These are phyloP conservation scores for Boletus patriciae DNA, from an alignment of 768 basidiomycete species.

Conservation along the genomic window DNA sequence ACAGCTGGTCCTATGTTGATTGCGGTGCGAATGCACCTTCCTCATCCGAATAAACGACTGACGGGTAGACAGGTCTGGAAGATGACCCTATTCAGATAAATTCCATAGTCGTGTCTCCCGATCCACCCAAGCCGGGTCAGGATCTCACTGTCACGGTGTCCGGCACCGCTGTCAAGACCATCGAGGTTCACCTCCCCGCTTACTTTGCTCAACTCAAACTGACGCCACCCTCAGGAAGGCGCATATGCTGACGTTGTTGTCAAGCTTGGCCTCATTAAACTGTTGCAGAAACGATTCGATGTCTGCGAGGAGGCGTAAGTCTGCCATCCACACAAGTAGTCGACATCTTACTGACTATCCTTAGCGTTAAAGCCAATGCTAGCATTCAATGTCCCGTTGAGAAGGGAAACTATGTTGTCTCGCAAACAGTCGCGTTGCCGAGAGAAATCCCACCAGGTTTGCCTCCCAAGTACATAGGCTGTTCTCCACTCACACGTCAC, in stretches of 20 bases:
- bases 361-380: conserved; percentile 71
- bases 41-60: not conserved
- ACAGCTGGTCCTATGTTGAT: conserved; percentile 64
- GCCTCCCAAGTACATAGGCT: conserved; percentile 10
- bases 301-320: conserved; percentile 94
- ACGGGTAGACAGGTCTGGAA: conserved; percentile 42
- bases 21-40: conserved; percentile 61
- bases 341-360: conserved; percentile 1
- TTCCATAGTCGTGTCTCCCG: conserved; percentile 73
- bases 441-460: conserved; percentile 85
- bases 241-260: conserved; percentile 88
- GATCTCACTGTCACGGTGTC: conserved; percentile 83
- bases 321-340: not conserved
- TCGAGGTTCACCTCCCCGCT: conserved; percentile 55
- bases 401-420: conserved; percentile 66
- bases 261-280: conserved; percentile 90
- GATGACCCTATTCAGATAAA: conserved; percentile 58
- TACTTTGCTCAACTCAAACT: conserved; percentile 2
- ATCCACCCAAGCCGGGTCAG: conserved; percentile 87
- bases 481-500: conserved; percentile 3
- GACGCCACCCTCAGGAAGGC: conserved; percentile 64
- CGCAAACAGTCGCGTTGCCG: conserved; percentile 83
- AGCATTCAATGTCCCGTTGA: conserved; percentile 83
- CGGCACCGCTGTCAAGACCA: conserved; percentile 53
- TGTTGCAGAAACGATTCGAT: conserved; percentile 83